phyloP scores from a whole-genome alignment of 352 stramenopile genomes.

The Pythium plurisporium region DNA sequence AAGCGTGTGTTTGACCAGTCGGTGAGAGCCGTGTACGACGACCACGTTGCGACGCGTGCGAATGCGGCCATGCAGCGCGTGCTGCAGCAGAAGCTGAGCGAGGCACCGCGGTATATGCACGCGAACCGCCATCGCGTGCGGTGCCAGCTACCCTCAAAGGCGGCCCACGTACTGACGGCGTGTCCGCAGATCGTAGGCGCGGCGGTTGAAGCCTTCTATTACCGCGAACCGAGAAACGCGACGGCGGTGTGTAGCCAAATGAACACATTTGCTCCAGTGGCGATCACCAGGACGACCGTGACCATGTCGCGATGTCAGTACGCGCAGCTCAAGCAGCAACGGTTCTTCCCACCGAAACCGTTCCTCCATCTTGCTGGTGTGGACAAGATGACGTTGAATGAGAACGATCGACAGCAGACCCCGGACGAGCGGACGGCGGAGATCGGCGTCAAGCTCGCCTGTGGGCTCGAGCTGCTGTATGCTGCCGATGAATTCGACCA shows the following conservation, averaged over 20 bases:
- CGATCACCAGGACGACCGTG: constrained; percentile 26
- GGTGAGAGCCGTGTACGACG: constrained; percentile 4
- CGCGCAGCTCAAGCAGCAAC: constrained; percentile 76
- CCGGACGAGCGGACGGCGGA: constrained; percentile 37
- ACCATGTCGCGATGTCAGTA: constrained; percentile 81
- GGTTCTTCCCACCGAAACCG: constrained; percentile 57
- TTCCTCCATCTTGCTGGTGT: constrained; percentile 30
- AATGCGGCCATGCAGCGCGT: constrained; percentile 17
- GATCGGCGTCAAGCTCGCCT: constrained; percentile 73
- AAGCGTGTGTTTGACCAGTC: constrained; percentile 1
- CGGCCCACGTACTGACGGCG: constrained; percentile 12
- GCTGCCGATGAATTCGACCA: constrained; percentile 39
- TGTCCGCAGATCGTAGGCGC: constrained; percentile 20
- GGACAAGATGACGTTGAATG: background rate
- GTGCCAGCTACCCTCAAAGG: constrained; percentile 21
- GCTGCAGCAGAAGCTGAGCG: constrained; percentile 15
- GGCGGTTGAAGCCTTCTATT: constrained; percentile 39
- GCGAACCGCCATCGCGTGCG: constrained; percentile 28
- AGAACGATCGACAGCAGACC: background rate
- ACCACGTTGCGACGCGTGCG: constrained; percentile 9
- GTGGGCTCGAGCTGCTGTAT: constrained; percentile 73
- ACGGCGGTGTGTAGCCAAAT: constrained; percentile 51
- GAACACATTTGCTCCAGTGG: constrained; percentile 34
- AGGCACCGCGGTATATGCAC: constrained; percentile 15
- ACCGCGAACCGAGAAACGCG: constrained; percentile 33